phyloP scores from a whole-genome alignment of 1,284 basidiomycete species.

The Exsudoporus floridanus region DNA sequence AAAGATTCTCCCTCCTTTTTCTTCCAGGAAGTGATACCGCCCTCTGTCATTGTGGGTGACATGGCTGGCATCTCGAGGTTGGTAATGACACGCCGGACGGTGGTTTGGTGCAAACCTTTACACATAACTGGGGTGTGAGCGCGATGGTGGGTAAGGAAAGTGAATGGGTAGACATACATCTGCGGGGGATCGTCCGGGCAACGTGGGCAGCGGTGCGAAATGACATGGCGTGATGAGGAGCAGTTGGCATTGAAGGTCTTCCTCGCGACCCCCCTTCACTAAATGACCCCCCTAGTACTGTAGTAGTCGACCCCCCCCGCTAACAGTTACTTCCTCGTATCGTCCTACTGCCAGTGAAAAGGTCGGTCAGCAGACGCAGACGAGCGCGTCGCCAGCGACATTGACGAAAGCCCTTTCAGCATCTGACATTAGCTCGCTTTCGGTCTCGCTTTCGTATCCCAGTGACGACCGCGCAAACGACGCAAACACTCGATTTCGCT shows the following conservation, averaged over 20 bases:
- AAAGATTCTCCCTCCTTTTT: slow-evolving; percentile 87
- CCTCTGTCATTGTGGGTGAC: slow-evolving; percentile 99
- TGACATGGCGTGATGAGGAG: slow-evolving; percentile 13
- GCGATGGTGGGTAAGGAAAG: background rate
- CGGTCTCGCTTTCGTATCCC: background rate
- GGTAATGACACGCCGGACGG: slow-evolving; percentile 58
- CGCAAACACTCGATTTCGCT: slow-evolving; percentile 4
- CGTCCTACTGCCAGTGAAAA: background rate
- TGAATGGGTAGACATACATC: slow-evolving; percentile 23
- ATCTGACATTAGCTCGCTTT: background rate
- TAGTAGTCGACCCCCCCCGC: slow-evolving; percentile 6
- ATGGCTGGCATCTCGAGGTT: slow-evolving; percentile 90
- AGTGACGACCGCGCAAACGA: slow-evolving; percentile 3
- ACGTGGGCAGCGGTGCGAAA: slow-evolving; percentile 10
- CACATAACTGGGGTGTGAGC: slow-evolving; percentile 7
- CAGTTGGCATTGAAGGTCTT: background rate
- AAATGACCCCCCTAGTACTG: slow-evolving; percentile 11
- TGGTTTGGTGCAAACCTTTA: slow-evolving; percentile 59
- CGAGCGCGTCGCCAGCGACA: slow-evolving; percentile 8
- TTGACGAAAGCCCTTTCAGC: background rate
- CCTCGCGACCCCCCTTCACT: background rate
- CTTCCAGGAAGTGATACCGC: slow-evolving; percentile 93
- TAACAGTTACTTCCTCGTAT: background rate
- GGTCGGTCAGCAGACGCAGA: background rate
- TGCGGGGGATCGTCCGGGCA: slow-evolving; percentile 16